Evolutionary conservation across 768 basidiomycete species (phyloP).

Genomic region (Paxillus ammoniavirescens): DNA sequence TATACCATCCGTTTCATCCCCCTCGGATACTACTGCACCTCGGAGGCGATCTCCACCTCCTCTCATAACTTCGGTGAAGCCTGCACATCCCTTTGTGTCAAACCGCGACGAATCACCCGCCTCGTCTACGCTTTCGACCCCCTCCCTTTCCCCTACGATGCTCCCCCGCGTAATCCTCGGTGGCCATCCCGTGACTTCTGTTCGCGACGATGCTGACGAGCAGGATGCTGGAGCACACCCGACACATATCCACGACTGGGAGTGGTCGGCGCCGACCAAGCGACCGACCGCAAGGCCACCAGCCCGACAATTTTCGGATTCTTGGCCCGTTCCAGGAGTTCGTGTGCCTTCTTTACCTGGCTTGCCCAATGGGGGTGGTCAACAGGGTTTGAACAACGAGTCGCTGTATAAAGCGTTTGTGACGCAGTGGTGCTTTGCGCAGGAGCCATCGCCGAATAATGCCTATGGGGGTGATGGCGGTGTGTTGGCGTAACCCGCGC

Average conservation of each 20-base stretch:
- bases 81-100: not conserved
- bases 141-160: conserved; percentile 18
- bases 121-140: conserved; percentile 29
- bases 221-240: not conserved
- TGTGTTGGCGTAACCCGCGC: conserved; percentile 18
- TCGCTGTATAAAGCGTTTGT: conserved; percentile 59
- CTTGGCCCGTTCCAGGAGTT: conserved; percentile 23
- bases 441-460: conserved; percentile 32
- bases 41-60: not conserved
- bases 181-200: conserved; percentile 23
- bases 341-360: not conserved
- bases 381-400: conserved; percentile 19
- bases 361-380: not conserved
- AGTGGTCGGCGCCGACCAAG: conserved; percentile 18
- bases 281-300: not conserved
- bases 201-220: not conserved
- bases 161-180: conserved; percentile 23
- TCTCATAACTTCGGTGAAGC: not conserved
- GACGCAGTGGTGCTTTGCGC: conserved; percentile 68
- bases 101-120: conserved; percentile 19
- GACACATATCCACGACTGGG: conserved; percentile 17
- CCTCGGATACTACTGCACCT: not conserved
- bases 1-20: conserved; percentile 1
- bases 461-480: conserved; percentile 8
- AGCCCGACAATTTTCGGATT: not conserved